Conservation (phyloP, 1,284 basidiomycete species). For the Flammula alnicola region DNA sequence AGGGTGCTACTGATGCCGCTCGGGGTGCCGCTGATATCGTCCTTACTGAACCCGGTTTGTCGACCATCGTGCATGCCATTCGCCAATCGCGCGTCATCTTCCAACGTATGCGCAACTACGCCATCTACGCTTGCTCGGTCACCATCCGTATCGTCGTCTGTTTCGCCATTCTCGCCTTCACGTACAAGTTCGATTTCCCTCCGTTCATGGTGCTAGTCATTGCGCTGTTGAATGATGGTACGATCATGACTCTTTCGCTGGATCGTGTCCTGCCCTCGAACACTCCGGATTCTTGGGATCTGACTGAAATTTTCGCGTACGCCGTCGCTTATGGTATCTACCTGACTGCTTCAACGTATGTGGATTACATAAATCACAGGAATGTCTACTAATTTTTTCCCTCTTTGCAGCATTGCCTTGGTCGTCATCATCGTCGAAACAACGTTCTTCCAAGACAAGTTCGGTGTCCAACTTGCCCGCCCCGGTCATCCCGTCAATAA, state of each 20-base stretch:
- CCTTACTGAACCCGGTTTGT: conserved; percentile 92
- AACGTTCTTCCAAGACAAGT: conserved; percentile 86
- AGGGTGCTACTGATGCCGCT: conserved; percentile 94
- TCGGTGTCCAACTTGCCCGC: conserved; percentile 67
- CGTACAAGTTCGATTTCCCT: conserved; percentile 97
- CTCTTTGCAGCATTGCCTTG: conserved; percentile 70
- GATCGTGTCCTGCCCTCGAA: conserved; percentile 94
- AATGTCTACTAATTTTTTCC: no score
- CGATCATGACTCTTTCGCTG: conserved; percentile 97
- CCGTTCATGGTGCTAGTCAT: conserved; percentile 99
- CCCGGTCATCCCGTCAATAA: conserved; percentile 51
- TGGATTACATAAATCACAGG: no score
- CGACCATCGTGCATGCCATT: conserved; percentile 95
- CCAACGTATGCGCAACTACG: conserved; percentile 96
- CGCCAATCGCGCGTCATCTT: conserved; percentile 94
- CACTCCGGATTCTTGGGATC: conserved; percentile 93
- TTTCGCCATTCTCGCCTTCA: conserved; percentile 94
- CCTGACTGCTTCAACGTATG: conserved; percentile 87
- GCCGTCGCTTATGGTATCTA: conserved; percentile 95
- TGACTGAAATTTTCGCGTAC: conserved; percentile 94
- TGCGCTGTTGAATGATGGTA: conserved; percentile 95
- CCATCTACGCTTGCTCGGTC: conserved; percentile 89
- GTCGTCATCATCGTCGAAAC: conserved; percentile 88
- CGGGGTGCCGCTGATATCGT: conserved; percentile 96
- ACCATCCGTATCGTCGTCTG: conserved; percentile 98